Evolutionary conservation across 1,284 basidiomycete species (phyloP).

Genomic region (Phlebopus sp.): DNA sequence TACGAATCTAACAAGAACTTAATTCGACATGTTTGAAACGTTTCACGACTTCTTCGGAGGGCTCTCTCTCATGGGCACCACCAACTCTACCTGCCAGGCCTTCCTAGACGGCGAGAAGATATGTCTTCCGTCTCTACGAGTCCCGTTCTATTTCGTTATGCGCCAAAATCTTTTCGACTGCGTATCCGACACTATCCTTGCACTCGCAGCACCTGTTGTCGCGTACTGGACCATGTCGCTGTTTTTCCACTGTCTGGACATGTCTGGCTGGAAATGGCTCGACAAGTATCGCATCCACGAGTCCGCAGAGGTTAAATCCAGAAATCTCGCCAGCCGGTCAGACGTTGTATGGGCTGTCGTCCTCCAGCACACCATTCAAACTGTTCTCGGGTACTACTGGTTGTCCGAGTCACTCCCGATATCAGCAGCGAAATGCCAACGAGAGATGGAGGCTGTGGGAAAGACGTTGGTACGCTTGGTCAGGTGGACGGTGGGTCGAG

Average conservation of each 20-base stretch:
- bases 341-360: conserved; percentile 81
- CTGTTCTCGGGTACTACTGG: conserved; percentile 68
- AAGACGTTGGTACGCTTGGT: conserved; percentile 43
- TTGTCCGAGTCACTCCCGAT: conserved; percentile 48
- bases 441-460: conserved; percentile 45
- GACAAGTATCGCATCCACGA: conserved; percentile 89
- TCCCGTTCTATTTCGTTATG: conserved; percentile 64
- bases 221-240: conserved; percentile 88
- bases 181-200: conserved; percentile 72
- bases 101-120: conserved; percentile 25
- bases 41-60: conserved; percentile 10
- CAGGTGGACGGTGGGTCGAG: conserved; percentile 39
- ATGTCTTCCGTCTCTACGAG: conserved; percentile 24
- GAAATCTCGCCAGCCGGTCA: conserved; percentile 72
- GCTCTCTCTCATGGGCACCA: neutral
- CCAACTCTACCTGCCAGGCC: conserved; percentile 26
- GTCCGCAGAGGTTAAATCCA: conserved; percentile 71
- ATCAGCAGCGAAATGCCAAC: conserved; percentile 40
- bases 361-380: conserved; percentile 86
- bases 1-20: neutral
- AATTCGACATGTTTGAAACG: conserved; percentile 14
- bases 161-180: conserved; percentile 53
- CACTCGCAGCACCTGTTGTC: conserved; percentile 73
- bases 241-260: conserved; percentile 82
- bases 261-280: conserved; percentile 71